Conservation (phyloP, 2,329 filamentous ascomycete species). For the Huntiella savannae region DNA sequence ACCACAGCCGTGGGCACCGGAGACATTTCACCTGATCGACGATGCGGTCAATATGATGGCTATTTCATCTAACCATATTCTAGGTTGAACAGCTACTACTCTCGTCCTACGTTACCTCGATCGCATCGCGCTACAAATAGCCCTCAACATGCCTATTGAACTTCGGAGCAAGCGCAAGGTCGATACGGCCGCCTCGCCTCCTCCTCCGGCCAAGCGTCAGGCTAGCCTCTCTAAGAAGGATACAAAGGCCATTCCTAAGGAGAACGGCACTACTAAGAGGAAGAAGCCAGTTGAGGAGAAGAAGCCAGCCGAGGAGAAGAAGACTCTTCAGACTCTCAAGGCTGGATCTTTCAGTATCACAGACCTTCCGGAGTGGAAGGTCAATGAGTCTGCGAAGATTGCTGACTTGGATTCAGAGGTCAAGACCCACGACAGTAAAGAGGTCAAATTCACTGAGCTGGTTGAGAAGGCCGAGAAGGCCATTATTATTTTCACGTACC, state of each 20-base stretch:
- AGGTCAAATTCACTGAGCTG: slow-evolving; percentile 61
- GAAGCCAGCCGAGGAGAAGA: neutral
- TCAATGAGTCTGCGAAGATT: neutral
- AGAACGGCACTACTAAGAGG: neutral
- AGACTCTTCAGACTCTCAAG: neutral
- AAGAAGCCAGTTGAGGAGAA: neutral
- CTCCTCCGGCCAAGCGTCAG: slow-evolving; percentile 20
- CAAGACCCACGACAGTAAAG: slow-evolving; percentile 66
- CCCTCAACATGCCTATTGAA: slow-evolving; percentile 32
- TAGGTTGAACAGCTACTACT: too few relatives aligned
- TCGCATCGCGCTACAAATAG: too few relatives aligned
- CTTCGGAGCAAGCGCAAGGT: slow-evolving; percentile 43
- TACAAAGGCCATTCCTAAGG: slow-evolving; percentile 11
- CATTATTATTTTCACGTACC: slow-evolving; percentile 87
- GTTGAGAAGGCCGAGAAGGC: slow-evolving; percentile 68
- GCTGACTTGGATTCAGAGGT: slow-evolving; percentile 47
- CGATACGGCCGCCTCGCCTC: slow-evolving; percentile 25
- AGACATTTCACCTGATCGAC: too few relatives aligned
- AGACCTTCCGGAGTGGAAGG: neutral
- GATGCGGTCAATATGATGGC: too few relatives aligned
- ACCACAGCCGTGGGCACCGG: too few relatives aligned
- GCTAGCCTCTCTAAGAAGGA: slow-evolving; percentile 20
- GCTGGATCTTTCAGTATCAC: neutral
- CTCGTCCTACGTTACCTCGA: too few relatives aligned
- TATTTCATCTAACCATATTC: too few relatives aligned